These are phyloP conservation scores for Curvularia verruculosa DNA, from an alignment of 2,329 filamentous ascomycete genomes.

Conservation along the genomic window DNA sequence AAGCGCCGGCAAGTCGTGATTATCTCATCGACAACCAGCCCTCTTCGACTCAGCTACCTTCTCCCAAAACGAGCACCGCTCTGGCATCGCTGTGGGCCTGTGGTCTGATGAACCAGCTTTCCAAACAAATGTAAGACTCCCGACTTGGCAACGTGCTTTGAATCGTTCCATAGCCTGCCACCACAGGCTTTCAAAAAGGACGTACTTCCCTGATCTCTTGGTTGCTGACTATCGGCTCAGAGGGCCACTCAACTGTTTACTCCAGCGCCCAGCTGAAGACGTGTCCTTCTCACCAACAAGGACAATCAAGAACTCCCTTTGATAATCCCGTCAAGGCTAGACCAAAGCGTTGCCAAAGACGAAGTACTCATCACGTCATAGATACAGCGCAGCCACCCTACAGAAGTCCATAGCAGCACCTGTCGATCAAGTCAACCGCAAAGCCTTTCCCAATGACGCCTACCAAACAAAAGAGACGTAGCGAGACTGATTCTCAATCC, in stretches of 20 bases:
- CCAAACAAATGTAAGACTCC: not conserved
- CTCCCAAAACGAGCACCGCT: not conserved
- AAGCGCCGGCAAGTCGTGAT: not conserved
- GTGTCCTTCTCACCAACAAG: not conserved
- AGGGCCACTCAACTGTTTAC: not conserved
- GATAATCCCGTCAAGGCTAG: not conserved
- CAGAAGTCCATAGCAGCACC: not conserved
- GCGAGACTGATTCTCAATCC: no score
- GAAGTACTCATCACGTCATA: not conserved
- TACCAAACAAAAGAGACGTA: conserved; percentile 24
- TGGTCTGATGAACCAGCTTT: not conserved
- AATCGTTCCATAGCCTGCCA: not conserved
- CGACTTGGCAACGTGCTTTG: not conserved
- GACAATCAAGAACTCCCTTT: not conserved
- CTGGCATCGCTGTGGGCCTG: not conserved
- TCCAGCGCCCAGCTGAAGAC: not conserved
- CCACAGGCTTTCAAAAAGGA: not conserved
- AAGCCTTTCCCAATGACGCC: conserved; percentile 8
- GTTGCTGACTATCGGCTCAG: not conserved
- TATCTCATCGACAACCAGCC: not conserved
- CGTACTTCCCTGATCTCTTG: rapidly evolving
- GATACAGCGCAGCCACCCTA: not conserved
- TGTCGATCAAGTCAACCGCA: not conserved
- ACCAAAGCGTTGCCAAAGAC: not conserved
- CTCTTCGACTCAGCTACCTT: not conserved